Evolutionary conservation across 2,329 filamentous ascomycete species (phyloP), one percentile per base, ranked within the genome.

Genomic region (Westerdykella sp.): DNA sequence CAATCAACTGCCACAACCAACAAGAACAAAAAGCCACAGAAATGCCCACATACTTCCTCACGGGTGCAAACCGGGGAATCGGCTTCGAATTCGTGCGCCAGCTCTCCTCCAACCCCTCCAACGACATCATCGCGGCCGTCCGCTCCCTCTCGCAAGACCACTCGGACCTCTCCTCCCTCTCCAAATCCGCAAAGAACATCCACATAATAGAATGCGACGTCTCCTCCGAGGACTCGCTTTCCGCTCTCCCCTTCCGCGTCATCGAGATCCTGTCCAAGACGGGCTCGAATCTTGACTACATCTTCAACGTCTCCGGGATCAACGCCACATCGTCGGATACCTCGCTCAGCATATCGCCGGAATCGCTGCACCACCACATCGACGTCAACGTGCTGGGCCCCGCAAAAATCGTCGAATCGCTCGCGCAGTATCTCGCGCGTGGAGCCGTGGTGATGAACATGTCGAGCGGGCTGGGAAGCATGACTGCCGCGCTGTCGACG

Each of bases 381-480:
- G 55, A 62, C 21, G 56, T 67, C 48, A 76, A 76, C 42, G 72
- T 75, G 3, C 42, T 74, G 14, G 73, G 73, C 0, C 73, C 73
- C 0, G 72, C 72, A 1, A 71, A 71, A 44, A 63, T 68, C 6
- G 64, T 73, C 0, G 62, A 73, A 51, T 60, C 62, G 1, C 48
- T 76, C 0, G 41, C 48, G 11, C 50, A 47, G 22, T 56, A 64
- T n/a, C 47, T 69, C 1, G 56, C 57, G 5, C 36, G 55, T 1
- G 54, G 58, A 7, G 64, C 59, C 3, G 50, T 59, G 4, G 57
- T 68, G 3, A 43, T 69, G 51, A 69, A 68, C 45, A 55, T 68
- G 55, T 55, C 58, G 11, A 58, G 51, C 13, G 66, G 65, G 2
- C 49, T 69, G 3, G 66, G 54, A 1, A 59, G 53, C 41, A 49